These are phyloP conservation scores for Kickxella alabastrina DNA, from an alignment of 192 early-diverging fungal genomes.

Conservation along the genomic window DNA sequence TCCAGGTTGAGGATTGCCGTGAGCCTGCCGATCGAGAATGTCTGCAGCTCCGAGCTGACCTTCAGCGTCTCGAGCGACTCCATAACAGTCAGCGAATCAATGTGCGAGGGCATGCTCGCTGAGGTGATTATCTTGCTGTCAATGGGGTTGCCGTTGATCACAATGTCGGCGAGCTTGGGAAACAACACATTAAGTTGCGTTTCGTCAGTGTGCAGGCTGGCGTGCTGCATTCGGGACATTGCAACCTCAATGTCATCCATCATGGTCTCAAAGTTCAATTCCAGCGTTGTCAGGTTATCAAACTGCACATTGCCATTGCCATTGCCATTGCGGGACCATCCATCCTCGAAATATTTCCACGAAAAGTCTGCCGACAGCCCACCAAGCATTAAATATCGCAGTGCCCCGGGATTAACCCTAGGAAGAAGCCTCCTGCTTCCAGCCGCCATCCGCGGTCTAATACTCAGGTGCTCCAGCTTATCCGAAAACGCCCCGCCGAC, in stretches of 20 bases:
- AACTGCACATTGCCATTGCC: neutral
- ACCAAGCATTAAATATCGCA: neutral
- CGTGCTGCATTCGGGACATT: neutral
- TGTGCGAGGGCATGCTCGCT: neutral
- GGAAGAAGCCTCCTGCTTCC: no score
- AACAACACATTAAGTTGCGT: neutral
- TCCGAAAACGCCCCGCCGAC: neutral
- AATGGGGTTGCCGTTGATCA: neutral
- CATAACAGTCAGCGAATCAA: neutral
- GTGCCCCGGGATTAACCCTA: neutral
- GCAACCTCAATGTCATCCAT: constrained; percentile 3
- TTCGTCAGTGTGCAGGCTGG: neutral
- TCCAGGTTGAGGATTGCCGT: constrained; percentile 1
- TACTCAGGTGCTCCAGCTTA: neutral
- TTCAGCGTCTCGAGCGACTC: neutral
- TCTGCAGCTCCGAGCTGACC: neutral
- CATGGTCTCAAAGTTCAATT: neutral
- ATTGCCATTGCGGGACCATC: neutral
- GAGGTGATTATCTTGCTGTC: neutral
- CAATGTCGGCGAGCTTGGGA: neutral
- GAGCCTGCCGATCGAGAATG: neutral
- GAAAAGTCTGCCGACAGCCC: constrained; percentile 1
- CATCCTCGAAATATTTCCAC: neutral
- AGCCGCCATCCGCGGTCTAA: no score
- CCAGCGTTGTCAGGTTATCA: no score